Conservation (phyloP, 305 asterid genomes). For the Fraxinus angustifolia region DNA sequence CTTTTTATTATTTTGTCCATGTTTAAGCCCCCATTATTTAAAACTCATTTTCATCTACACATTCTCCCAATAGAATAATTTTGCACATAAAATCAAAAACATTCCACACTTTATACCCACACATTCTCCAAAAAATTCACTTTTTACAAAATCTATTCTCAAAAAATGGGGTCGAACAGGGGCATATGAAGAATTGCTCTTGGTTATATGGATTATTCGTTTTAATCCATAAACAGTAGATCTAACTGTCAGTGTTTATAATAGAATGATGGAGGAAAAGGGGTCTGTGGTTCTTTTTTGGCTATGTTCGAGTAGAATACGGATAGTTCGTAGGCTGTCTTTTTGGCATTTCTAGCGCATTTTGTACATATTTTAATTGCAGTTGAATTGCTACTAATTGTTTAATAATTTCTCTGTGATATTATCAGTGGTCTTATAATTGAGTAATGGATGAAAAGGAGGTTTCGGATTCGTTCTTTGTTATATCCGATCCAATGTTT, state of each 20-base stretch:
- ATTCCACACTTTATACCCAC: not conserved
- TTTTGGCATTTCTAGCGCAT: not conserved
- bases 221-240: too few species aligned
- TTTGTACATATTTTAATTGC: not conserved
- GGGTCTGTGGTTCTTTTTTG: constrained; percentile 24
- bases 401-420: not conserved
- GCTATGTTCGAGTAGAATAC: constrained; percentile 30
- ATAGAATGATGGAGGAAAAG: constrained; percentile 48
- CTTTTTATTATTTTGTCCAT: too few species aligned
- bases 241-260: not conserved
- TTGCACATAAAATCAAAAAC: too few species aligned
- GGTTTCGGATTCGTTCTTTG: constrained; percentile 24
- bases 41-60: too few species aligned
- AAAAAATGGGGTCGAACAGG: too few species aligned
- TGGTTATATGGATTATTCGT: too few species aligned
- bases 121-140: too few species aligned
- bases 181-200: too few species aligned
- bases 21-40: too few species aligned
- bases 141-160: too few species aligned
- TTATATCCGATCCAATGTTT: constrained; percentile 44
- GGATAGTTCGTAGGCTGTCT: constrained; percentile 44
- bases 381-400: not conserved
- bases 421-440: not conserved
- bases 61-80: too few species aligned
- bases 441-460: constrained; percentile 59